A percentile compares a stretch with the other conserved stretches of the same genome.
These are phyloP conservation scores for Lactarius indigo DNA, from an alignment of 768 basidiomycete genomes.

Conservation along the genomic window DNA sequence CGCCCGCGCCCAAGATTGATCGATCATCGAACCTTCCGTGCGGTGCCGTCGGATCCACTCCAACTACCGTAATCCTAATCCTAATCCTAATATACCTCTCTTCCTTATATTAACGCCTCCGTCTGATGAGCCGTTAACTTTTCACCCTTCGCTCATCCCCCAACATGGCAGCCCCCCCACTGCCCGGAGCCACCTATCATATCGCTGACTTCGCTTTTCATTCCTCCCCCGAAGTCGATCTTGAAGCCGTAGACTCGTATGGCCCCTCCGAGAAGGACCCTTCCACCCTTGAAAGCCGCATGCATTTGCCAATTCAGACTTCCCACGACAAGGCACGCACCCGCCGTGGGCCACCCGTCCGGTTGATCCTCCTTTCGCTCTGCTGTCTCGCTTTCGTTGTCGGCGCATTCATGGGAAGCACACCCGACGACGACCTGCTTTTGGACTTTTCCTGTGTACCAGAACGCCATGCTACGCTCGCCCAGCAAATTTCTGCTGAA, in stretches of 20 bases:
- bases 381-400: conserved; percentile 6
- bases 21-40: background rate
- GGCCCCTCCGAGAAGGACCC: background rate
- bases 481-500: background rate
- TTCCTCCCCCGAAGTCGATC: conserved; percentile 3
- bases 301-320: background rate
- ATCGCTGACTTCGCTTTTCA: background rate
- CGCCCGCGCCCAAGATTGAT: background rate
- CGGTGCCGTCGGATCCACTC: background rate
- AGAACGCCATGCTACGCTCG: background rate
- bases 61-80: too few species aligned
- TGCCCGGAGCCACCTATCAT: conserved; percentile 18
- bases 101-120: background rate
- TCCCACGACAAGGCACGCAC: background rate
- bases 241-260: background rate
- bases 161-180: conserved; percentile 5
- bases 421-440: background rate
- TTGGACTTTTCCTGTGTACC: background rate
- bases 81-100: background rate
- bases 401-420: background rate
- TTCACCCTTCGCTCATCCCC: background rate
- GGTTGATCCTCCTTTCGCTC: background rate
- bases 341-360: background rate
- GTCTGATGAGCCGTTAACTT: background rate
- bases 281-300: background rate